Base-by-base conservation (phyloP, 2,329 filamentous ascomycete species). In the Aspergillus bombycis region DNA sequence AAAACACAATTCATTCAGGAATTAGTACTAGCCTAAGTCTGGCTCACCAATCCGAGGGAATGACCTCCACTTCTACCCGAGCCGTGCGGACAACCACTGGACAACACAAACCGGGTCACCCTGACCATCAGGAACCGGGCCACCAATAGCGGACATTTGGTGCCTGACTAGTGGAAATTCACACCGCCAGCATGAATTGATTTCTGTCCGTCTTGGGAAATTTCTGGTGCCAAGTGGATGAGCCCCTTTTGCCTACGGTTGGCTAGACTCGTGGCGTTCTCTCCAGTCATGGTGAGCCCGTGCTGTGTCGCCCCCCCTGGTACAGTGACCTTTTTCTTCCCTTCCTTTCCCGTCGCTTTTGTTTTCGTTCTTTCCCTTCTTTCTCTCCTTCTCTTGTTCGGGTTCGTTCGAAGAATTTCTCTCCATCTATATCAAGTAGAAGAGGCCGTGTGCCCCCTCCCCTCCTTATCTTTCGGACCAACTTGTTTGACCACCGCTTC, bases 401-500 rank as follows among this genome's bases (percentile, higher is more conserved):
- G 58, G 55, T 59, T 64, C 52, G 53, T 58, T 50, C 38, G 58
- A 61, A 53, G 58, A 48, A n/a, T 32, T 54, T 61, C 58, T 63
- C 50, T 61, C 56, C 58, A 54, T 60, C 57, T 57, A 60, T 56
- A 58, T 62, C 48, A 67, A 32, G 26, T 54, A 55, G 52, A 66
- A 68, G 67, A 68, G 66, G 66, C 67, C 63, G 38, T 41, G 61
- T 52, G 58, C 65, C 63, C 58, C 62, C 62, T 65, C 48, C 65
- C 57, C 55, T 63, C 59, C 60, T 65, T 67, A 41, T 61, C 65
- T 57, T 67, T 64, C 58, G 58, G 60, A 58, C 43, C 46, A 57
- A 61, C 54, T 48, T 64, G 60, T 67, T 55, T 75, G 73, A 76
- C 71, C 68, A 79, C 73, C 77, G 76, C 75, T 75, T 79, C 73